Base-by-base conservation (phyloP, 2,329 filamentous ascomycete genomes). In the Ophiobolus disseminans region DNA sequence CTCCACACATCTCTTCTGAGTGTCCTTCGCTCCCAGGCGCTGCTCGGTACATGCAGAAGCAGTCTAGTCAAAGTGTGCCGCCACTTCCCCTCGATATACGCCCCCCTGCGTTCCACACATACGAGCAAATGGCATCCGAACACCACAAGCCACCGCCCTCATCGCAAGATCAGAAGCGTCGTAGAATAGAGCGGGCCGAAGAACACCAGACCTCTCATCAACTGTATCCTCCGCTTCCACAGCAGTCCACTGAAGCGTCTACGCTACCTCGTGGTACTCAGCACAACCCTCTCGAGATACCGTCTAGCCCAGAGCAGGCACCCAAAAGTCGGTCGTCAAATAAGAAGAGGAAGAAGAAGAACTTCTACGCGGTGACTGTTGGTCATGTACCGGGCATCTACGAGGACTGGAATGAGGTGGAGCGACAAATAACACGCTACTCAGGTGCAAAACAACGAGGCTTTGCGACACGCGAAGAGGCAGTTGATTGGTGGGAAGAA, bases 291-390 rank as follows among this genome's bases (percentile, higher is more conserved):
- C 16, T 55, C 8, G 48, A 61, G 22, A 58, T 60, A 4, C 34
- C 43, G 3, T 50, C 58, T 3, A 63, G 53, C 16, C 59, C 61
- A 7, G 55, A 60, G 26, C 34, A 22, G 9, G 36, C 40, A 7
- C 10, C 31, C 13, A 55, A 4, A 36, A 5, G 13, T 7, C 39
- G 25, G 5, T 13, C 1, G 76, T 81, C 49, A 81, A 85, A 56
- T 89, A 95, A 46, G 90, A 91, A 19, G 82, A 87, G 62, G 90
- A 91, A 19, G 82, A 87, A 62, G 84, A 83, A 6, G 96, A 88
- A 88, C 38, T 86, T 78, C 65, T 87, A 87, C 51, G 85, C 78
- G 9, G 81, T 87, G 5, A 81, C 80, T 59, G 74, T 73, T 45
- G 85, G 85, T 7, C 76, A 77, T 21, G 70, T 76, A 10, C 82